A percentile compares a stretch with the other conserved stretches of the same genome.
Evolutionary conservation across 805 yeast genomes (phyloP).

Genomic region (Candida dajiaensis): DNA sequence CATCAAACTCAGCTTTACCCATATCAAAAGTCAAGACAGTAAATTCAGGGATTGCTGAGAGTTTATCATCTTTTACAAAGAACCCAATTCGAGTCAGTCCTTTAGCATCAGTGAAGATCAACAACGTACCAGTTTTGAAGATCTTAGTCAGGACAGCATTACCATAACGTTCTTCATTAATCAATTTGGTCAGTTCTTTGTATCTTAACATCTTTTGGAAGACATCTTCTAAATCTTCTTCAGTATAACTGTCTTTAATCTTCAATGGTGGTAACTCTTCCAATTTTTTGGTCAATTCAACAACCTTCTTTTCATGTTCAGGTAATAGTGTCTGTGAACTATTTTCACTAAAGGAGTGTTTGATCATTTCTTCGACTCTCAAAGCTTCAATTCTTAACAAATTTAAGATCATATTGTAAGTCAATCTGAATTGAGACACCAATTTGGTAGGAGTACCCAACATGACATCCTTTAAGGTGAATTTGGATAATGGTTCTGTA

Average conservation of each 20-base stretch:
- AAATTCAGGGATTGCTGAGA: constrained; percentile 12
- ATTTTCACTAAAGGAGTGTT: constrained; percentile 91
- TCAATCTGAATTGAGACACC: constrained; percentile 86
- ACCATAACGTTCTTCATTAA: constrained; percentile 42
- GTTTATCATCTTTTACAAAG: constrained; percentile 35
- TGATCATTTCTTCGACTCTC: constrained; percentile 97
- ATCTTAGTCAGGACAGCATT: constrained; percentile 42
- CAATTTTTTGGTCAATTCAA: constrained; percentile 44
- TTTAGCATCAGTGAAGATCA: constrained; percentile 48
- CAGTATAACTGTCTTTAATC: constrained; percentile 31
- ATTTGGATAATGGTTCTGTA: constrained; percentile 50
- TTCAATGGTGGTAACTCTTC: constrained; percentile 29
- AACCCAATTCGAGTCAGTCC: constrained; percentile 44
- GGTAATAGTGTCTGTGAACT: constrained; percentile 80
- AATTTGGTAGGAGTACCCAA: constrained; percentile 88
- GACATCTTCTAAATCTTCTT: constrained; percentile 38
- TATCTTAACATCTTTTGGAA: constrained; percentile 42
- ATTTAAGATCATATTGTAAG: constrained; percentile 93
- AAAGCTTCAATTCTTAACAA: constrained; percentile 88
- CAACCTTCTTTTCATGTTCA: constrained; percentile 68
- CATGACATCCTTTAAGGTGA: constrained; percentile 70
- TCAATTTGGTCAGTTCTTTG: constrained; percentile 35
- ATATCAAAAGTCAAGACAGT: constrained; percentile 41
- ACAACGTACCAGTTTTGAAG: constrained; percentile 48
- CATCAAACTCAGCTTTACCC: constrained; percentile 27